Evolutionary conservation across 495 filamentous ascomycete genomes (phyloP).

Genomic region (Penicillium samsonianum): DNA sequence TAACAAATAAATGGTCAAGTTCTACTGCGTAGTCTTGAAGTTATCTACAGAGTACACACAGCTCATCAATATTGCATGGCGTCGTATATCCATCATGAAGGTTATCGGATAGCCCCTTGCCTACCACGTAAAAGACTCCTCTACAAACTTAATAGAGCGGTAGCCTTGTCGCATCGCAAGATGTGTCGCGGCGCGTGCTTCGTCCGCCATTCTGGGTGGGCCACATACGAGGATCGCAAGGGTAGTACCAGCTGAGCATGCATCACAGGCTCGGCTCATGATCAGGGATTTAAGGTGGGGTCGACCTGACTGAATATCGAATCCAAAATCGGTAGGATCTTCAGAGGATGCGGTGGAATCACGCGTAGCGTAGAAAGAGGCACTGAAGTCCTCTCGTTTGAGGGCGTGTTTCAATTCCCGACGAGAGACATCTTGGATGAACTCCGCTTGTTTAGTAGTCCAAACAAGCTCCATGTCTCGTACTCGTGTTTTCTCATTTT

Average conservation of each 20-base stretch:
- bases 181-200: conserved; percentile 45
- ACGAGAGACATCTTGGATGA: conserved; percentile 34
- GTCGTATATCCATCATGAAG: not conserved
- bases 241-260: conserved; percentile 25
- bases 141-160: conserved; percentile 38
- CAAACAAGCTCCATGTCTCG: conserved; percentile 42
- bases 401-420: conserved; percentile 34
- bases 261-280: conserved; percentile 32
- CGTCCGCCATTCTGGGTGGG: conserved; percentile 50
- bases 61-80: not conserved
- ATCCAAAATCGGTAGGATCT: conserved; percentile 7
- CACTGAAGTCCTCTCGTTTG: conserved; percentile 36
- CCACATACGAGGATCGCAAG: conserved; percentile 52
- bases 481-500: conserved; percentile 23
- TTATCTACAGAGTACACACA: not conserved
- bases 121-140: conserved; percentile 50
- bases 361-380: conserved; percentile 39
- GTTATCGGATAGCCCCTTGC: not conserved
- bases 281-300: conserved; percentile 39
- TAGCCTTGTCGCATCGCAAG: conserved; percentile 38
- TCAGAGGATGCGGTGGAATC: not conserved
- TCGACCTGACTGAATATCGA: conserved; percentile 31
- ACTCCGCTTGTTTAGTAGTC: conserved; percentile 40
- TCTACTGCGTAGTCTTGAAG: not conserved
- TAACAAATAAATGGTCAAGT: not conserved